Evolutionary conservation across 352 stramenopile species (phyloP).

Genomic region (Aphanomyces stellatus): DNA sequence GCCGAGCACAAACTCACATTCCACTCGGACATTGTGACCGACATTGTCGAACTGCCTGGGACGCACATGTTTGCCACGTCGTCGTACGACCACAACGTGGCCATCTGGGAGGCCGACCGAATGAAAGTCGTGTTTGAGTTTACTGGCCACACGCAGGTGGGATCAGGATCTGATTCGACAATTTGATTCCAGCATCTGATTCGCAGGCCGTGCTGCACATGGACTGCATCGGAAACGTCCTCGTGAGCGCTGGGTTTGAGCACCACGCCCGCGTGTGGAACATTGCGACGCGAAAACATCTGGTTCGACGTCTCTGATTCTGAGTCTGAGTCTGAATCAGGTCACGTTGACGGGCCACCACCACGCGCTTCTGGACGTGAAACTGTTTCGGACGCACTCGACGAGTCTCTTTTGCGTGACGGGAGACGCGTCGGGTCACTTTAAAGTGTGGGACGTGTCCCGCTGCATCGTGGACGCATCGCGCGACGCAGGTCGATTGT

Average conservation of each 20-base stretch:
- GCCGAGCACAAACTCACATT: constrained; percentile 22
- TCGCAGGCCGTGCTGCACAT: constrained; percentile 54
- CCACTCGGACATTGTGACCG: constrained; percentile 44
- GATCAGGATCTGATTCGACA: no score
- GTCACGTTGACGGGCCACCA: constrained; percentile 60
- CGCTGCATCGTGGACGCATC: constrained; percentile 28
- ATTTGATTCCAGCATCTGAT: no score
- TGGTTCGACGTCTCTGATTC: constrained; percentile 10
- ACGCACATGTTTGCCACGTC: constrained; percentile 57
- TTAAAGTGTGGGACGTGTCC: constrained; percentile 72
- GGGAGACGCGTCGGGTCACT: constrained; percentile 58
- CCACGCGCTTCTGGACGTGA: constrained; percentile 50
- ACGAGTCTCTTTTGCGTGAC: constrained; percentile 34
- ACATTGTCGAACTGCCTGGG: constrained; percentile 41
- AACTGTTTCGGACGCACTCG: constrained; percentile 37
- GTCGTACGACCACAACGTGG: constrained; percentile 70
- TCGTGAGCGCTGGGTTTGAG: constrained; percentile 75
- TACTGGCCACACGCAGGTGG: constrained; percentile 35
- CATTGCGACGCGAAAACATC: constrained; percentile 28
- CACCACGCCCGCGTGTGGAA: constrained; percentile 78
- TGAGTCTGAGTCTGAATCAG: no score
- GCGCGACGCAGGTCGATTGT: background rate
- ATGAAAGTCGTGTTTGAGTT: constrained; percentile 47
- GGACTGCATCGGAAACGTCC: constrained; percentile 40
- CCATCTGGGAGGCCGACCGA: constrained; percentile 52